Evolutionary conservation across 805 yeast species (phyloP).

Genomic region (Saturnispora sanitii): DNA sequence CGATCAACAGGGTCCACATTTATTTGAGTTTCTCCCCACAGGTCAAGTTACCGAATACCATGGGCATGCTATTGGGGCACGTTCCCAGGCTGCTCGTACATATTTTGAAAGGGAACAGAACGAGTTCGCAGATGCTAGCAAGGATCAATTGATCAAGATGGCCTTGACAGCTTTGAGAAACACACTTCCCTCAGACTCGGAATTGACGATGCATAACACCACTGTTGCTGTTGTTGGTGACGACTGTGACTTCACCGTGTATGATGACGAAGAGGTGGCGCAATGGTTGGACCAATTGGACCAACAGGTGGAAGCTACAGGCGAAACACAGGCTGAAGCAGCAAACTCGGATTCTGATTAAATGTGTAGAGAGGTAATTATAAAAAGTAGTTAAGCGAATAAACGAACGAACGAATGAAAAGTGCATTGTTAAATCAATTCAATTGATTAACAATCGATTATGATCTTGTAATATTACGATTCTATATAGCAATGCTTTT

Average conservation of each 20-base stretch:
- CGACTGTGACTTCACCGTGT: constrained; percentile 51
- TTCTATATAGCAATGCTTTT: no score
- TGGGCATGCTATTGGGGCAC: constrained; percentile 95
- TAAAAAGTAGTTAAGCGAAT: no score
- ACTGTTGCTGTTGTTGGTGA: constrained; percentile 93
- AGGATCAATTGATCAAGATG: constrained; percentile 69
- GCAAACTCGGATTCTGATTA: constrained; percentile 20
- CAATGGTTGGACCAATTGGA: constrained; percentile 75
- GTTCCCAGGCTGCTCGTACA: constrained; percentile 97
- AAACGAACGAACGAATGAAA: no score
- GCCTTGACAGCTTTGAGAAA: constrained; percentile 90
- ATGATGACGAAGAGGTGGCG: constrained; percentile 81
- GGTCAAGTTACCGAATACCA: constrained; percentile 86
- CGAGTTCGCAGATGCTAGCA: constrained; percentile 45
- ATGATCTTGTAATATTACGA: no score
- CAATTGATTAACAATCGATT: no score
- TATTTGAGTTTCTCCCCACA: constrained; percentile 91
- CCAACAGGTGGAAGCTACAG: constrained; percentile 49
- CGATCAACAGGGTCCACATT: constrained; percentile 91
- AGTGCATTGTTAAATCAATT: no score
- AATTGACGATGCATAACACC: constrained; percentile 73
- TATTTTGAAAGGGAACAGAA: constrained; percentile 83
- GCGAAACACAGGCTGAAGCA: constrained; percentile 28
- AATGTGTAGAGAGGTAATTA: no score
- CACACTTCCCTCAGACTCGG: constrained; percentile 89